Base-by-base conservation (phyloP, 768 basidiomycete genomes). In the Pisolithus tinctorius region DNA sequence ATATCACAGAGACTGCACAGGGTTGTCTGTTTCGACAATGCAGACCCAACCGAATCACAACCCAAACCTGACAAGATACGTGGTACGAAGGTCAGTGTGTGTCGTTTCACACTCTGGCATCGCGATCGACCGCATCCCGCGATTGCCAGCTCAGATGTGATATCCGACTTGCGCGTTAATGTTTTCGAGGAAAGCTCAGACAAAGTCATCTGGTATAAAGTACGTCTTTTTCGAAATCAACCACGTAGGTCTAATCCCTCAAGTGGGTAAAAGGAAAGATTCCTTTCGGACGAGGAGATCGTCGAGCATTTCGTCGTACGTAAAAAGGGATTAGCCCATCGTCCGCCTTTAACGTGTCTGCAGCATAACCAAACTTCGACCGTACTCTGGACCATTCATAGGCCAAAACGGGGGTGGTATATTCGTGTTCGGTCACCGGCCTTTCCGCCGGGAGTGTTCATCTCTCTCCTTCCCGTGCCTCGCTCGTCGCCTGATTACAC, bases 331-430 rank as follows among this genome's bases (percentile, higher is more conserved):
- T 17, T 13, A 25, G 5, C 11, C 14, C 31, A 30, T 39, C 46
- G 25, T 39, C 3, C 20, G 31, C 49, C 20, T 40, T 48, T 41
- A 47, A 52, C 39, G 1, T 16, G n/a, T 10, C 30, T 31, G 4
- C 53, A 85, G 86, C 84, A 90, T 51, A 85, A 84, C 38, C 74
- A 79, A n/a, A 82, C 78, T 4, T 80, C 77, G 23, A 75, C 76
- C 0, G 64, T 88, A 2, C 75, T 78, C 50, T 92, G 89, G 89
- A 79, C 79, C 9, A 81, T 90, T 26, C 89, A 90, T 63, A 79
- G 82, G 5, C 89, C 89, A 1, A 80, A 82, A 51, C 80, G 84
- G 27, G 89, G 89, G 42, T 92, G 89, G 89, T 92, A 91, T 65
- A 81, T 92, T 53, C 84, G 84, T 39, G 69, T 92, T 25, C 79